Evolutionary conservation across 1,284 basidiomycete species (phyloP), one percentile per base, ranked within the genome.

Genomic region (Agaricales sp.): DNA sequence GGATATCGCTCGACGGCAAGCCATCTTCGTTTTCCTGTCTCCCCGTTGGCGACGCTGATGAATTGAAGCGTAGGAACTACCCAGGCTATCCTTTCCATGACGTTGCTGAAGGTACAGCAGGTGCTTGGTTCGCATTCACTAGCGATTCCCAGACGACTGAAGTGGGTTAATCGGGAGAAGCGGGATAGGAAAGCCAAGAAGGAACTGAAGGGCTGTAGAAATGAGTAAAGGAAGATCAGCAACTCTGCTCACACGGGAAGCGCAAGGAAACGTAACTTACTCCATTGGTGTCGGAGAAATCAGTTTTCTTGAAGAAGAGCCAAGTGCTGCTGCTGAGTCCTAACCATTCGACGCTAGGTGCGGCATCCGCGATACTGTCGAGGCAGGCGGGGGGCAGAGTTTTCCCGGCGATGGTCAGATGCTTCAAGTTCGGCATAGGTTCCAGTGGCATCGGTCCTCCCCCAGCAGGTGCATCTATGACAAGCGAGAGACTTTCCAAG

Each of bases 261-360:
- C 4, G 39, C 8, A 41, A 20, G 16, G 39, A 41, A 16, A 20
- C 4, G 6, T 41, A 41, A 20, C 39, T n/a, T 20, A 41, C 39
- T 20, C 39, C 39, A 41, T 41, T 20, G 4, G 39, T 41, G 6
- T 41, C 39, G 18, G 39, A 41, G 39, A 41, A 41, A 20, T 41
- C 39, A 16, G 4, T 41, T 16, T 41, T 41, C 39, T 41, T 41
- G 39, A 41, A 41, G 39, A 41, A 41, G 8, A 41, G 6, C 39
- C 39, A 41, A 16, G 39, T 41, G 39, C 39, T 41, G 16, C 39
- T 41, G 39, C 39, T 41, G 39, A 41, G 39, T n/a, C 39, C 39
- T 16, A 41, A 41, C 39, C 39, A 41, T 16, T 41, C 39, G n/a
- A 41, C 16, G 39, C 18, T 41, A 20, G 39, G 39, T 18, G 39